A percentile compares a stretch with the other conserved stretches of the same genome.
Conservation (phyloP, 2,329 filamentous ascomycete species). For the Aciculosporium take region DNA sequence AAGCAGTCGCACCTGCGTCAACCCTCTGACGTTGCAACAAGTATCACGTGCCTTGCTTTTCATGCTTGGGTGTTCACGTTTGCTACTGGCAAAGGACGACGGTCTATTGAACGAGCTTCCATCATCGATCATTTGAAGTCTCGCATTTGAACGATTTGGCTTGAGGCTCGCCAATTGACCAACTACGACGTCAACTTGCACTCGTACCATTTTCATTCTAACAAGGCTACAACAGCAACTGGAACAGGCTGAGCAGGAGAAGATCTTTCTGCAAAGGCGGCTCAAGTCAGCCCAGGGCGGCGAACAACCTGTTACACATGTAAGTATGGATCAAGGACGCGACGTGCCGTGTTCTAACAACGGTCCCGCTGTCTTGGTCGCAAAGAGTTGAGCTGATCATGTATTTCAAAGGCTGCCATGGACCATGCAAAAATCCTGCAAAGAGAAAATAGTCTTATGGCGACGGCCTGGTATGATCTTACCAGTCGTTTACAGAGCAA, state of each 20-base stretch:
- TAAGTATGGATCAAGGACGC: constrained; percentile 21
- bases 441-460: constrained; percentile 64
- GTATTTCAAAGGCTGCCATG: constrained; percentile 27
- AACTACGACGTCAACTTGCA: neutral
- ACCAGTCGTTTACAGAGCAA: constrained; percentile 68
- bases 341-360: neutral
- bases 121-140: neutral
- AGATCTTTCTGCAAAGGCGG: constrained; percentile 39
- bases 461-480: constrained; percentile 78
- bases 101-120: neutral
- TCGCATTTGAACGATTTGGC: neutral
- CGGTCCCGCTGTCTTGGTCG: neutral
- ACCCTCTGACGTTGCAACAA: neutral
- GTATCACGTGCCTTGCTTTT: neutral
- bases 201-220: neutral
- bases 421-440: constrained; percentile 52
- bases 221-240: constrained; percentile 33
- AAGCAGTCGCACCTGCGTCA: neutral
- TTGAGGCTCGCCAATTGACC: neutral
- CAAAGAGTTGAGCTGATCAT: neutral
- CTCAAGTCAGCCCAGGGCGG: constrained; percentile 39
- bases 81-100: neutral
- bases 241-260: constrained; percentile 42
- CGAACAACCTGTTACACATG: constrained; percentile 33
- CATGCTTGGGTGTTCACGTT: neutral